Percentiles rank a stretch among this genome's conserved stretches.
Conservation (phyloP, 2,329 filamentous ascomycete genomes). For the Penicillium occitanis region DNA sequence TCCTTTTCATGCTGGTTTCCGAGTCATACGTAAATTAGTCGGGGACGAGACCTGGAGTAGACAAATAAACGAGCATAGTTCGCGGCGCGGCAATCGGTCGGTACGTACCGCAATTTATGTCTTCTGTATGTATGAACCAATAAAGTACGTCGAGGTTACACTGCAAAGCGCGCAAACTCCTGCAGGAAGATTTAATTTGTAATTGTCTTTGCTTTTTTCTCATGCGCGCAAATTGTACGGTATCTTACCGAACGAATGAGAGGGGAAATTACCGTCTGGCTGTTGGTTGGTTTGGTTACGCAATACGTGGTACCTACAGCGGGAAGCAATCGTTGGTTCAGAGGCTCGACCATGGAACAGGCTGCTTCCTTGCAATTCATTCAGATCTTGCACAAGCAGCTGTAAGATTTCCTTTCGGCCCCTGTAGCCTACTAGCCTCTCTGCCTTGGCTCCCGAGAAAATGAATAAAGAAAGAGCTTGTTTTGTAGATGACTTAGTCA, state of each 20-base stretch:
- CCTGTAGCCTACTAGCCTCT: neutral
- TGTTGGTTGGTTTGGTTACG: neutral
- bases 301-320: neutral
- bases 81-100: constrained; percentile 1
- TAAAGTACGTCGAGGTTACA: neutral
- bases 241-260: neutral
- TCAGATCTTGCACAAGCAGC: neutral
- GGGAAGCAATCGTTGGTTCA: neutral
- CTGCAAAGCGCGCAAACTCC: neutral
- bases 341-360: neutral
- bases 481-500: neutral
- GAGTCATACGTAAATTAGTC: neutral
- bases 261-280: neutral
- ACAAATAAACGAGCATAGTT: neutral
- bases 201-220: neutral
- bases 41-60: neutral
- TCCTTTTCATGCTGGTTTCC: neutral
- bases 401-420: neutral
- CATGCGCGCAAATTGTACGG: neutral
- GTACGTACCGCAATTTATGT: neutral
- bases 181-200: neutral
- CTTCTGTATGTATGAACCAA: neutral
- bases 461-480: neutral
- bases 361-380: neutral
- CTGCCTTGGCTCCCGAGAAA: neutral